Percentiles rank a stretch among this genome's conserved stretches.
Conservation (phyloP, 2,329 filamentous ascomycete genomes). For the Stachybotrys chartarum region DNA sequence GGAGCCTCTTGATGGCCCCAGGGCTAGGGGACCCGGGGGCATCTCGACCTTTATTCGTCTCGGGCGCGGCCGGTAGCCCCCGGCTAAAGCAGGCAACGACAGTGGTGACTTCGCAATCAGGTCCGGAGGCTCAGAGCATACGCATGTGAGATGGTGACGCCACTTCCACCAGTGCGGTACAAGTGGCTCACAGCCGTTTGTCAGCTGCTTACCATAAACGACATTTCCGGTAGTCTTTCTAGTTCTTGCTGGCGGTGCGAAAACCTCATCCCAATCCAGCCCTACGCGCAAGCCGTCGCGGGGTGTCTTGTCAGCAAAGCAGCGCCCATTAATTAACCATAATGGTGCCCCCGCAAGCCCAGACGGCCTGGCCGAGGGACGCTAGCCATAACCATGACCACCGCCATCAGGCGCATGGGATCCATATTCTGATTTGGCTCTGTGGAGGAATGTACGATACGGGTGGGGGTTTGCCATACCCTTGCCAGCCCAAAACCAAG, state of each 20-base stretch:
- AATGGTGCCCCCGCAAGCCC: not conserved
- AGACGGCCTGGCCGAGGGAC: not conserved
- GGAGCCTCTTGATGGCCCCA: conserved; percentile 15
- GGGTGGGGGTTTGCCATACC: too few species aligned
- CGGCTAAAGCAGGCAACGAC: not conserved
- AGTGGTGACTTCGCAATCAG: not conserved
- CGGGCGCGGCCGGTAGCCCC: not conserved
- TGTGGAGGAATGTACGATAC: not conserved
- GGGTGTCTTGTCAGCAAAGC: not conserved
- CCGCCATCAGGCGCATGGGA: too few species aligned
- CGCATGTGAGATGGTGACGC: not conserved
- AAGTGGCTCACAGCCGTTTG: not conserved
- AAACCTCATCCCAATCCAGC: not conserved
- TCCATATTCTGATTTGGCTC: not conserved
- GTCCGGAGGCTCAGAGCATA: not conserved
- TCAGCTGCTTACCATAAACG: not conserved
- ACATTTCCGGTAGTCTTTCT: not conserved
- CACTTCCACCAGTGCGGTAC: not conserved
- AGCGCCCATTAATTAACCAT: not conserved
- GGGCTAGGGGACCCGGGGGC: not conserved
- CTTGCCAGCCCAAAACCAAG: too few species aligned
- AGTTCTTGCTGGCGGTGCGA: not conserved
- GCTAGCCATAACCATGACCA: not conserved
- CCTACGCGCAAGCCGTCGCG: not conserved
- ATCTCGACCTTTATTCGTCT: not conserved